These are phyloP conservation scores for Flammula alnicola DNA, from an alignment of 1,284 basidiomycete species.

Conservation along the genomic window DNA sequence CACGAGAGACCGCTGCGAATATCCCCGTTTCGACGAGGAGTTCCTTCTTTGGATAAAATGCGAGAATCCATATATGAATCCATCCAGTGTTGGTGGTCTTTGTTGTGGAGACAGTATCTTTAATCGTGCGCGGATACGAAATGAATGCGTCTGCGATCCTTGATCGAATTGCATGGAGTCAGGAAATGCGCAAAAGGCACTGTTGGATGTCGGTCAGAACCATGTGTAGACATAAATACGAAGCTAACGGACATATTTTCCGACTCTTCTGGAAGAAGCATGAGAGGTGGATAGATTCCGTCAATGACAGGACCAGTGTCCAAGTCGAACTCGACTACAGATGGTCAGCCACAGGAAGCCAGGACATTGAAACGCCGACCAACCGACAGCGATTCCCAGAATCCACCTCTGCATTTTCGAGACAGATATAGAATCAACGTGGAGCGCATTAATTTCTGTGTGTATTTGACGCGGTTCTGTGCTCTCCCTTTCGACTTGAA, in stretches of 20 bases:
- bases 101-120: conserved; percentile 32
- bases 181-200: conserved; percentile 94
- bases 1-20: conserved; percentile 83
- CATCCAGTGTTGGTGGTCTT: conserved; percentile 53
- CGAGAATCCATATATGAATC: conserved; percentile 84
- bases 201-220: conserved; percentile 34
- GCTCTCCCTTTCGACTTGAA: conserved; percentile 28
- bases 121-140: conserved; percentile 61
- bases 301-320: conserved; percentile 87
- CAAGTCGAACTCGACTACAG: conserved; percentile 82
- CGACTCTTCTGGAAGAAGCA: conserved; percentile 66
- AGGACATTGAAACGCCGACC: conserved; percentile 20
- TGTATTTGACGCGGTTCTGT: conserved; percentile 26
- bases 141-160: conserved; percentile 75
- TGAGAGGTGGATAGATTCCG: conserved; percentile 67
- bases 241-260: conserved; percentile 79
- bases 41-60: conserved; percentile 82
- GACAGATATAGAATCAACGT: conserved; percentile 52
- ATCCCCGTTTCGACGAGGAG: conserved; percentile 76
- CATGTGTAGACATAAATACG: conserved; percentile 3
- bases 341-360: conserved; percentile 15
- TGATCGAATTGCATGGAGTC: conserved; percentile 86
- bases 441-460: conserved; percentile 38
- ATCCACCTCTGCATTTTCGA: conserved; percentile 74
- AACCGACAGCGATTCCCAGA: conserved; percentile 78